These are phyloP conservation scores for Suhomyces vadensis DNA, from an alignment of 805 yeast species.

Conservation along the genomic window DNA sequence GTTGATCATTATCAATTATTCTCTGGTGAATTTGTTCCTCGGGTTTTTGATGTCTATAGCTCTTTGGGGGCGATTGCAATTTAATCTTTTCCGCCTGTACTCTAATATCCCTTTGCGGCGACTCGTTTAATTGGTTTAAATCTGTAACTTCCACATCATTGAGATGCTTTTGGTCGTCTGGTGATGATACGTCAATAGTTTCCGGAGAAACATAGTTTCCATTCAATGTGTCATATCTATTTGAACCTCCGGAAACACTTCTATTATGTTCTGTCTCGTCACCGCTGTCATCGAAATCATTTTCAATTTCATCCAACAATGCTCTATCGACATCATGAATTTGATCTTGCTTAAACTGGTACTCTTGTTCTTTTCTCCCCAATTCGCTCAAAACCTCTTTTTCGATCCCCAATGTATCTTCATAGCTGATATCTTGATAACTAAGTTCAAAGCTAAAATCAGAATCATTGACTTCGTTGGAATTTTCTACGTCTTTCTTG, in stretches of 20 bases:
- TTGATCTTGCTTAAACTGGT: background rate
- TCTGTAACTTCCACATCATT: no score
- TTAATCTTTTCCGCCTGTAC: background rate
- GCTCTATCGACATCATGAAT: background rate
- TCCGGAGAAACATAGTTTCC: no score
- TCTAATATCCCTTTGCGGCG: no score
- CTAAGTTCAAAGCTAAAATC: slow-evolving; percentile 44
- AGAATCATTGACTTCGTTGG: slow-evolving; percentile 15
- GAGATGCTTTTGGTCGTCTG: background rate
- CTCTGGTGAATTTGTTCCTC: background rate
- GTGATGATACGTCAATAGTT: background rate
- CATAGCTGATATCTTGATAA: slow-evolving; percentile 40
- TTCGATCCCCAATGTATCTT: slow-evolving; percentile 40
- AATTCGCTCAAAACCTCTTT: slow-evolving; percentile 27
- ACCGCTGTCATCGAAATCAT: background rate
- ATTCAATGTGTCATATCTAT: no score
- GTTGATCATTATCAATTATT: background rate
- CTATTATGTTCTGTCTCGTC: background rate
- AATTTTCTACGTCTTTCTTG: background rate
- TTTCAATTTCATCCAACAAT: slow-evolving; percentile 7
- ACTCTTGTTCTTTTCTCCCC: background rate
- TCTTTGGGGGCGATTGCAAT: slow-evolving; percentile 9
- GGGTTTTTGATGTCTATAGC: slow-evolving; percentile 8
- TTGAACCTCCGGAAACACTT: no score
- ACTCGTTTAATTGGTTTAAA: no score